phyloP scores from a whole-genome alignment of 768 basidiomycete species.

The Chalciporus piperatus region DNA sequence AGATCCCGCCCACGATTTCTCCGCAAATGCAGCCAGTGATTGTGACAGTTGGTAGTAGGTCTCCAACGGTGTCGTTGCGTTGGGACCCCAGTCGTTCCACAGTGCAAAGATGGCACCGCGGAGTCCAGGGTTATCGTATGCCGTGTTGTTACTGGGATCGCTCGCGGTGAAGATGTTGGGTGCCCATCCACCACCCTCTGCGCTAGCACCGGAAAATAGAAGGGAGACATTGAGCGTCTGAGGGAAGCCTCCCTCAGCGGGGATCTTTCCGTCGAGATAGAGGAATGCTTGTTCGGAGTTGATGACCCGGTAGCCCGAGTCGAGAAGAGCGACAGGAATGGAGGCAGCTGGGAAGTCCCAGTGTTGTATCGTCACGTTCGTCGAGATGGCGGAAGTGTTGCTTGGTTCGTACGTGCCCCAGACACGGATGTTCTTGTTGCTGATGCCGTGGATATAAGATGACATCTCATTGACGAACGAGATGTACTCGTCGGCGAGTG shows the following conservation, averaged over 20 bases:
- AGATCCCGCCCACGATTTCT: conserved; percentile 44
- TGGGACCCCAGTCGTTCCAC: conserved; percentile 47
- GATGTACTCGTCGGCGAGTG: conserved; percentile 41
- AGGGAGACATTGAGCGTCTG: conserved; percentile 29
- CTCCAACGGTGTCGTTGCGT: conserved; percentile 43
- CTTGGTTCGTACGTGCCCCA: conserved; percentile 45
- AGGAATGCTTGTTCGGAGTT: conserved; percentile 37
- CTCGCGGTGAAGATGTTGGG: conserved; percentile 33
- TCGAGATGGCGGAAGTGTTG: conserved; percentile 33
- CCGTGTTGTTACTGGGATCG: conserved; percentile 34
- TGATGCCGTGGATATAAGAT: conserved; percentile 29
- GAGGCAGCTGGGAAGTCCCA: conserved; percentile 37
- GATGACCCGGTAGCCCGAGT: conserved; percentile 36
- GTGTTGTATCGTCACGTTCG: conserved; percentile 43
- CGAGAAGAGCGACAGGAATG: conserved; percentile 32
- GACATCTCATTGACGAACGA: conserved; percentile 44
- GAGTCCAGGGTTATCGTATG: conserved; percentile 25
- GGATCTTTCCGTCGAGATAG: conserved; percentile 37
- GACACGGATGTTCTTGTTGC: conserved; percentile 38
- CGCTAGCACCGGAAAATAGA: conserved; percentile 30
- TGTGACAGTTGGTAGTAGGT: conserved; percentile 42
- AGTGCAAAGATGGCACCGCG: conserved; percentile 37
- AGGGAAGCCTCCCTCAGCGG: conserved; percentile 32
- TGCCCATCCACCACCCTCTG: conserved; percentile 33
- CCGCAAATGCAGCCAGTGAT: conserved; percentile 39